Percentiles rank a stretch among this genome's conserved stretches.
These are phyloP conservation scores for Irpex sp. DNA, from an alignment of 1,284 basidiomycete genomes.

Conservation along the genomic window DNA sequence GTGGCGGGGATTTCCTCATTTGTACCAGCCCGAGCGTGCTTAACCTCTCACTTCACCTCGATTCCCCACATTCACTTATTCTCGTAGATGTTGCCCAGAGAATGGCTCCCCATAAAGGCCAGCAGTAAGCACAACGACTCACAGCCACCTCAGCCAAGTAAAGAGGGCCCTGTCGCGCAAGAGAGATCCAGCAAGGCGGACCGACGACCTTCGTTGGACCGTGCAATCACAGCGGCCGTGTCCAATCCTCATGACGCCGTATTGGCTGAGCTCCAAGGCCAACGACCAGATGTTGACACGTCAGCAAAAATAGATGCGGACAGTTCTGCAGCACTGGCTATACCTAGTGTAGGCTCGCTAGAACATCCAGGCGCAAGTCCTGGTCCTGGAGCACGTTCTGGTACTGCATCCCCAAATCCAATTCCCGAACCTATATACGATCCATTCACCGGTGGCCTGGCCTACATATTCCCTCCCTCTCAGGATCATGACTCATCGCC, in stretches of 20 bases:
- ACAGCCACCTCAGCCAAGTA: not conserved
- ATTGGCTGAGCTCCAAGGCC: constrained; percentile 46
- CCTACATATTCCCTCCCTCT: constrained; percentile 29
- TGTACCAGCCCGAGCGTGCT: not conserved
- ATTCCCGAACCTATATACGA: constrained; percentile 39
- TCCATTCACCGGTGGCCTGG: constrained; percentile 45
- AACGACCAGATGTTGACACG: constrained; percentile 14
- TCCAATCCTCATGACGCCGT: constrained; percentile 63
- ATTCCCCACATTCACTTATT: not conserved
- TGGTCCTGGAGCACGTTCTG: constrained; percentile 14
- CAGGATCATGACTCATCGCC: constrained; percentile 14
- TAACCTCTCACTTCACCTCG: not conserved
- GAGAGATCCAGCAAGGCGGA: not conserved
- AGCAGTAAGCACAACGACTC: not conserved
- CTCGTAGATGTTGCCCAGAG: constrained; percentile 1
- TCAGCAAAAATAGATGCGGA: constrained; percentile 13
- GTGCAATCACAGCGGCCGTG: constrained; percentile 27
- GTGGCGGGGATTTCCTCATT: constrained; percentile 1
- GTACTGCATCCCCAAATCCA: constrained; percentile 16
- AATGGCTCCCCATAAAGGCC: not conserved
- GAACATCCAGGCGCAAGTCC: constrained; percentile 23
- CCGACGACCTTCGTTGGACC: constrained; percentile 10
- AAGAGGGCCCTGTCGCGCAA: not conserved
- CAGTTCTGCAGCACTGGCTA: constrained; percentile 9
- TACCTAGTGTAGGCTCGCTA: constrained; percentile 19